Conservation (phyloP, 2,329 filamentous ascomycete species). For the Colletotrichum sp. region DNA sequence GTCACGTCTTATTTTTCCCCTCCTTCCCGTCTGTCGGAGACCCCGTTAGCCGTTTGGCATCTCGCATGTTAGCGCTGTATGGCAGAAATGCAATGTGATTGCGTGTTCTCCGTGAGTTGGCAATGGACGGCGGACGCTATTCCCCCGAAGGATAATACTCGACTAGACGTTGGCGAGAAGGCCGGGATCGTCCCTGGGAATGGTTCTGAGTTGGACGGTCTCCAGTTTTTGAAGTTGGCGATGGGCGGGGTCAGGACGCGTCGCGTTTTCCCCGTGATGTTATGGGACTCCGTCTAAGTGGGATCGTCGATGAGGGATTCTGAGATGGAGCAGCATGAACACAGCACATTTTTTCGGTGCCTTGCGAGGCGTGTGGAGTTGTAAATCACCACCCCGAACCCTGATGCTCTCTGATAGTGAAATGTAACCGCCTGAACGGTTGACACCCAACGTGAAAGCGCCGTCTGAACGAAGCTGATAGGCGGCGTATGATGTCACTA, state of each 20-base stretch:
- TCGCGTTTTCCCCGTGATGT: slow-evolving; percentile 4
- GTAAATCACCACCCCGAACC: neutral
- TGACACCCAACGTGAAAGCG: neutral
- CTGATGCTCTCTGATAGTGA: neutral
- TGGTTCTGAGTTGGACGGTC: neutral
- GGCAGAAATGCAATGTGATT: neutral
- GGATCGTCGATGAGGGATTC: slow-evolving; percentile 2
- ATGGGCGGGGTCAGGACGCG: slow-evolving; percentile 1
- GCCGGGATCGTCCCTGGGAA: slow-evolving; percentile 8
- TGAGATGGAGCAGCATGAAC: neutral
- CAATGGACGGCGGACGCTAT: neutral
- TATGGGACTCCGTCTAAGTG: neutral
- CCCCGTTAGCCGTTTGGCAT: neutral
- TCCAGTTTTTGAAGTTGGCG: neutral
- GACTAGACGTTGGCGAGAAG: neutral
- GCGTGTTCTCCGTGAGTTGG: neutral
- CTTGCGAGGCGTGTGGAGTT: neutral
- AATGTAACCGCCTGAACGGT: neutral
- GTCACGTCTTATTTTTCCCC: neutral
- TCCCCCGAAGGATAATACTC: neutral
- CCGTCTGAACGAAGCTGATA: neutral
- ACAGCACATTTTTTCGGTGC: neutral
- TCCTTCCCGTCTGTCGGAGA: neutral
- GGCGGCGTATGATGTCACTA: slow-evolving; percentile 8
- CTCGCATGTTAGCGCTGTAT: neutral